Conservation (phyloP, 768 basidiomycete genomes). For the Tulasnella sp. region DNA sequence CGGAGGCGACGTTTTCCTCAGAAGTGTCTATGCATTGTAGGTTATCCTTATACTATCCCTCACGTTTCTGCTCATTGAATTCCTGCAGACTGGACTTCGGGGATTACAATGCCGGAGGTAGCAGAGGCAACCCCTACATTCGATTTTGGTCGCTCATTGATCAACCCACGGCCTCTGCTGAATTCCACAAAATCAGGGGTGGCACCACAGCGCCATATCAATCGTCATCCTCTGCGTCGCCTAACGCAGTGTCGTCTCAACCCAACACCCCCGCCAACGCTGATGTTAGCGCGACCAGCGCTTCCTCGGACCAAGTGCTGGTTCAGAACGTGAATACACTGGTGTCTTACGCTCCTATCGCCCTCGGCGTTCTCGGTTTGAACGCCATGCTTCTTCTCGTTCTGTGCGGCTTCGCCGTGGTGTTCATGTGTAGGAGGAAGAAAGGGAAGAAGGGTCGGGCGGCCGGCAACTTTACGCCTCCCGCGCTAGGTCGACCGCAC, state of each 20-base stretch:
- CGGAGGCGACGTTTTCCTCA: constrained; percentile 71
- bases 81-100: constrained; percentile 38
- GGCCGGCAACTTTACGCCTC: neutral
- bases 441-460: constrained; percentile 1
- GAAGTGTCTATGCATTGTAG: constrained; percentile 71
- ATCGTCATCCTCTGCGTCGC: neutral
- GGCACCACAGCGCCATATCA: constrained; percentile 37
- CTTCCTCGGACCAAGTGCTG: constrained; percentile 48
- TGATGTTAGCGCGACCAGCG: constrained; percentile 33
- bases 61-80: neutral
- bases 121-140: constrained; percentile 68
- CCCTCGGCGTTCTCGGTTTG: constrained; percentile 64
- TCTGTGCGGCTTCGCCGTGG: constrained; percentile 27
- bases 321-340: constrained; percentile 51
- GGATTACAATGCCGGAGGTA: constrained; percentile 51
- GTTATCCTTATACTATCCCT: constrained; percentile 28
- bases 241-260: constrained; percentile 11
- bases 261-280: constrained; percentile 29
- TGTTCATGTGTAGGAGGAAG: constrained; percentile 6
- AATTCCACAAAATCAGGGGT: constrained; percentile 59
- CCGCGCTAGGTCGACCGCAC: constrained; percentile 2
- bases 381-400: constrained; percentile 60
- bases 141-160: constrained; percentile 53
- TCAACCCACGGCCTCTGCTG: constrained; percentile 54
- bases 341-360: constrained; percentile 53